Evolutionary conservation across 805 yeast genomes (phyloP).

Genomic region (Cyberlindnera misumaiensis): DNA sequence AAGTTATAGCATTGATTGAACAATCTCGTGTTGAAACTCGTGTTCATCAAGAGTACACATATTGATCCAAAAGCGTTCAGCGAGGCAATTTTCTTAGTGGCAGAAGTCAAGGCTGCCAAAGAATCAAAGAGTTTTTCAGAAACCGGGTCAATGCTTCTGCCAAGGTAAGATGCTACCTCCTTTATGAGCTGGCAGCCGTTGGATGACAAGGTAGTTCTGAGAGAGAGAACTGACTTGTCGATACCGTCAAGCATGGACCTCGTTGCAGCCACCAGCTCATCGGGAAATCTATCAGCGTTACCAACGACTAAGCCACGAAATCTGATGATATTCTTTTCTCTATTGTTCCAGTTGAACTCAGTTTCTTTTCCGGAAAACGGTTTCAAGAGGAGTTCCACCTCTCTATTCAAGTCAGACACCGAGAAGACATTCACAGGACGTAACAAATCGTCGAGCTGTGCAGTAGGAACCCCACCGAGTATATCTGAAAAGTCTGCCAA

Average conservation of each 20-base stretch:
- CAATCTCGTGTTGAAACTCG: constrained; percentile 46
- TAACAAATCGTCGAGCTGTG: constrained; percentile 17
- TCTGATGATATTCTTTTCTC: constrained; percentile 57
- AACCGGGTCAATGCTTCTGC: constrained; percentile 24
- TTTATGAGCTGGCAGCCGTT: constrained; percentile 73
- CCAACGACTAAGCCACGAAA: constrained; percentile 60
- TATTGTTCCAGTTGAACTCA: constrained; percentile 74
- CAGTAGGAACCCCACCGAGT: constrained; percentile 12
- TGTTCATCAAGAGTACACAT: constrained; percentile 47
- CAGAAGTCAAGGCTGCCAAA: constrained; percentile 28
- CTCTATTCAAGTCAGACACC: constrained; percentile 19
- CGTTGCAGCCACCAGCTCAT: constrained; percentile 29
- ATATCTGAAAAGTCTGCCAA: constrained; percentile 12
- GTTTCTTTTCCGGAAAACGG: constrained; percentile 74
- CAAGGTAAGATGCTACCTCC: constrained; percentile 38
- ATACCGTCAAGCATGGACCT: constrained; percentile 49
- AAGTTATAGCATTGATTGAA: constrained; percentile 44
- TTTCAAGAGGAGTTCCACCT: constrained; percentile 21
- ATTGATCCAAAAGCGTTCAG: constrained; percentile 29
- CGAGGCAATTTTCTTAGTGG: constrained; percentile 32
- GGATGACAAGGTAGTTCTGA: constrained; percentile 76
- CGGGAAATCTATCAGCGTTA: constrained; percentile 36
- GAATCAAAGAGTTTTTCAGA: constrained; percentile 29
- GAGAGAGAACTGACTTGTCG: constrained; percentile 57
- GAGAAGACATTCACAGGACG: constrained; percentile 8